Evolutionary conservation across 345 rosid genomes (phyloP), one percentile per base, ranked within the genome.

Genomic region (Viola odorata): DNA sequence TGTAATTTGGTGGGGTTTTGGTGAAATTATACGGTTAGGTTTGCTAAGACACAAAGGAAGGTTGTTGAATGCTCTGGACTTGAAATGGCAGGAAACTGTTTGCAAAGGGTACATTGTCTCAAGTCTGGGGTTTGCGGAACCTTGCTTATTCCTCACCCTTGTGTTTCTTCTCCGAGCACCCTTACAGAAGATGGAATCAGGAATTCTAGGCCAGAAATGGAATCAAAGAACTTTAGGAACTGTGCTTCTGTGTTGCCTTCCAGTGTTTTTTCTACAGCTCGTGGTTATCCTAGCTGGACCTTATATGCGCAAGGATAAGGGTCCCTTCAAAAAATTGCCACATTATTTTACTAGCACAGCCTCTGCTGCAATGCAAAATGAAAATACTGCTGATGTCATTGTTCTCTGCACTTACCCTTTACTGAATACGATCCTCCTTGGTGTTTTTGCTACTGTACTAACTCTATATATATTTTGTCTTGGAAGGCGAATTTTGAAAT

Each of bases 61-160:
- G 40, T 59, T 71, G 13, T 71, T 94, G 75, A 73, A 79, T 72
- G 75, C 81, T 12, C 74, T 88, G 62, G 78, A 78, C 77, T 44
- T 67, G 58, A 73, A 74, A 88, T 94, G 97, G 99, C 97, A 90
- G 70, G 95, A 86, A 60, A 75, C 72, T 65, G 66, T 88, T 47
- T 94, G 97, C 99, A 86, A 94, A 73, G 74, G 86, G 63, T 94
- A 94, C 77, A 82, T 94, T 41, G 78, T 88, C 60, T 94, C 95
- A 13, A 94, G 82, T 77, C 77, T 94, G 60, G 99, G 99, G 37
- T 94, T 94, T 80, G 89, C 97, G 55, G 99, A 94, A 71, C 99
- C 99, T 66, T 94, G 99, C 72, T 70, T 94, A 50, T 91, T 91
- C 78, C 84, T 90, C 41, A 86, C 96, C 8, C 82, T 90, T 6